Conservation (phyloP, 179 eudicot genomes). For the Spergularia azorica region DNA sequence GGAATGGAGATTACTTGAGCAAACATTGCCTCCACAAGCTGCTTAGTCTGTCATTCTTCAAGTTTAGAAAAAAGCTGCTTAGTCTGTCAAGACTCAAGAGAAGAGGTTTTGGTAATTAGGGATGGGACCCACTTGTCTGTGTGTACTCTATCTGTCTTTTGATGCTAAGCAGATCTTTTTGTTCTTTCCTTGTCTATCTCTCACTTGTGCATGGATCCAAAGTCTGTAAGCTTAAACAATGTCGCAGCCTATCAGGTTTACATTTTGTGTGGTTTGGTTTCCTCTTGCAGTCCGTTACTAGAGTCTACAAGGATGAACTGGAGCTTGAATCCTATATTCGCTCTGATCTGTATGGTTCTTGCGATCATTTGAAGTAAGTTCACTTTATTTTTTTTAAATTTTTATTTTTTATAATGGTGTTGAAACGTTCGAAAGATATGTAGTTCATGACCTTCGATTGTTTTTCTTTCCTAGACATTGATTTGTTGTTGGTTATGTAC, state of each 20-base stretch:
- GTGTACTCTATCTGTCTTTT: not conserved
- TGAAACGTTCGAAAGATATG: not conserved
- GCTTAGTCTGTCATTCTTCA: no score
- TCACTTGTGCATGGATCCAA: not conserved
- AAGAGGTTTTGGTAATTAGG: slow-evolving; percentile 8
- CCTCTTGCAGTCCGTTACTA: slow-evolving; percentile 58
- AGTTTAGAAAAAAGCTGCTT: not conserved
- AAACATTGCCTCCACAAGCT: no score
- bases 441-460: not conserved
- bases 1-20: no score
- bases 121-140: not conserved
- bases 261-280: slow-evolving; percentile 19
- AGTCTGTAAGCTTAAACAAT: slow-evolving; percentile 9
- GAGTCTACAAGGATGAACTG: slow-evolving; percentile 76
- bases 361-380: slow-evolving; percentile 63
- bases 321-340: slow-evolving; percentile 87
- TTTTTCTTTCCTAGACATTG: not conserved
- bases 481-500: slow-evolving; percentile 7
- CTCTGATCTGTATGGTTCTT: slow-evolving; percentile 75
- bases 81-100: not conserved
- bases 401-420: not conserved
- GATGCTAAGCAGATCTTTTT: not conserved
- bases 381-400: not conserved
- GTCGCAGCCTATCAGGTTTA: slow-evolving; percentile 12
- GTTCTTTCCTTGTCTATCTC: not conserved